phyloP scores from a whole-genome alignment of 2,329 filamentous ascomycete genomes.

The Trichothecium sympodiale region DNA sequence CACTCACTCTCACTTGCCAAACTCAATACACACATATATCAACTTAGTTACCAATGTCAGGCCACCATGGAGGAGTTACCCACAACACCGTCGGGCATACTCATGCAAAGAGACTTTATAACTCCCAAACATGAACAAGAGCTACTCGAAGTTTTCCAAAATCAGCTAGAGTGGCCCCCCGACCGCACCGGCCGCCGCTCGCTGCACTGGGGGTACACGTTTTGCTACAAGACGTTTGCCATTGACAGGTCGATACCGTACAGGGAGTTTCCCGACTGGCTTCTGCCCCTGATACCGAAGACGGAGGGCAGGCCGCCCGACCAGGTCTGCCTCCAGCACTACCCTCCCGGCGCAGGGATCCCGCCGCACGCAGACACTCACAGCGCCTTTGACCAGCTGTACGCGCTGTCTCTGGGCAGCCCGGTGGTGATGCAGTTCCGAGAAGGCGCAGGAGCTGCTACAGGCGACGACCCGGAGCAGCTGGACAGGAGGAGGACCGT shows the following conservation, averaged over 20 bases:
- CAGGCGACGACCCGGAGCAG: neutral
- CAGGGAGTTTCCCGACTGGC: slow-evolving; percentile 39
- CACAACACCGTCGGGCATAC: slow-evolving; percentile 22
- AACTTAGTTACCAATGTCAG: too few species aligned
- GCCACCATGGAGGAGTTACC: slow-evolving; percentile 14
- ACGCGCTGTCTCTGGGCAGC: slow-evolving; percentile 30
- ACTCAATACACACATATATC: too few species aligned
- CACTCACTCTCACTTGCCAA: too few species aligned
- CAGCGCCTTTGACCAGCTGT: slow-evolving; percentile 31
- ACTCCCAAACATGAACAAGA: slow-evolving; percentile 27
- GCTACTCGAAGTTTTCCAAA: slow-evolving; percentile 20
- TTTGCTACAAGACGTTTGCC: slow-evolving; percentile 47
- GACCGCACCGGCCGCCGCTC: slow-evolving; percentile 33
- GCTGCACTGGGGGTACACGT: slow-evolving; percentile 45
- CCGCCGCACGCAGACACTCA: slow-evolving; percentile 52
- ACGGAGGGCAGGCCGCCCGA: slow-evolving; percentile 23
- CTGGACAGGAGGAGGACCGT: slow-evolving; percentile 12
- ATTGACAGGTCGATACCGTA: slow-evolving; percentile 38
- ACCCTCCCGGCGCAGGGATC: slow-evolving; percentile 47
- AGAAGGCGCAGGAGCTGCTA: slow-evolving; percentile 9
- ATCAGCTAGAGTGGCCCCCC: slow-evolving; percentile 33
- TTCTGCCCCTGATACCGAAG: slow-evolving; percentile 32
- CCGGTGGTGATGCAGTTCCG: slow-evolving; percentile 34
- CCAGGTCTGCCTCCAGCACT: slow-evolving; percentile 50
- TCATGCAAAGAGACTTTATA: slow-evolving; percentile 36